Evolutionary conservation across 2,329 filamentous ascomycete species (phyloP).

Genomic region (Pestalotiopsis sp.): DNA sequence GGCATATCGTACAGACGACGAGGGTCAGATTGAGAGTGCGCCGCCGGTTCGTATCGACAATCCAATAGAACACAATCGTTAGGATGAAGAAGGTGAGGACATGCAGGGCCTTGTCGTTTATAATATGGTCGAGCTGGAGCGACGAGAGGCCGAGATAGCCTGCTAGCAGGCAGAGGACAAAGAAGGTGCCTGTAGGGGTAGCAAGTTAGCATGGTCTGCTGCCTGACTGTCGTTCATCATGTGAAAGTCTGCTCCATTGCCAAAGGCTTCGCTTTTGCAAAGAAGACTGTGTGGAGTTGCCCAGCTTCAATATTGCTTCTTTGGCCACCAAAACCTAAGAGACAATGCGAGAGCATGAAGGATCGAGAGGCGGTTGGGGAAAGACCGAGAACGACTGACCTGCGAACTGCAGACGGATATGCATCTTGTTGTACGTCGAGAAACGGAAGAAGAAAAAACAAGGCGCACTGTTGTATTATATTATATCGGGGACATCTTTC

Average conservation of each 20-base stretch:
- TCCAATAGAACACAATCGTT: slow-evolving; percentile 92
- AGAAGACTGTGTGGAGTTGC: background rate
- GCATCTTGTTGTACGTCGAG: slow-evolving; percentile 53
- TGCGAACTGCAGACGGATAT: slow-evolving; percentile 86
- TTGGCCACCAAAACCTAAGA: background rate
- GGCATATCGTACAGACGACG: slow-evolving; percentile 71
- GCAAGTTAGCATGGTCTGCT: background rate
- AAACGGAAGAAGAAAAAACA: background rate
- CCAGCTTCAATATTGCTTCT: background rate
- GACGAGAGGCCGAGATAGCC: slow-evolving; percentile 79
- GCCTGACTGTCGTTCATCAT: background rate
- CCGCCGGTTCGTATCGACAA: slow-evolving; percentile 86
- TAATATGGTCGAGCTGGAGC: slow-evolving; percentile 53
- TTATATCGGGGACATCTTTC: slow-evolving; percentile 6
- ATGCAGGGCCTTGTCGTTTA: slow-evolving; percentile 92
- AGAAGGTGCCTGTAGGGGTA: slow-evolving; percentile 60
- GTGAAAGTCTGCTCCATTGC: too few relatives aligned
- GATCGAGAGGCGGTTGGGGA: slow-evolving; percentile 8
- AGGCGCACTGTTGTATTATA: background rate
- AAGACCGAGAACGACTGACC: slow-evolving; percentile 54
- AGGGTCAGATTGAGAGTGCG: slow-evolving; percentile 84
- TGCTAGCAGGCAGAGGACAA: slow-evolving; percentile 71
- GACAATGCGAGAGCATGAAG: background rate
- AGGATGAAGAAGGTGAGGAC: slow-evolving; percentile 86
- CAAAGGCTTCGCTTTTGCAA: background rate